A percentile compares a stretch with the other conserved stretches of the same genome.
These are phyloP conservation scores for Erysimum pusillum DNA, from an alignment of 441 rosid species.

Conservation along the genomic window DNA sequence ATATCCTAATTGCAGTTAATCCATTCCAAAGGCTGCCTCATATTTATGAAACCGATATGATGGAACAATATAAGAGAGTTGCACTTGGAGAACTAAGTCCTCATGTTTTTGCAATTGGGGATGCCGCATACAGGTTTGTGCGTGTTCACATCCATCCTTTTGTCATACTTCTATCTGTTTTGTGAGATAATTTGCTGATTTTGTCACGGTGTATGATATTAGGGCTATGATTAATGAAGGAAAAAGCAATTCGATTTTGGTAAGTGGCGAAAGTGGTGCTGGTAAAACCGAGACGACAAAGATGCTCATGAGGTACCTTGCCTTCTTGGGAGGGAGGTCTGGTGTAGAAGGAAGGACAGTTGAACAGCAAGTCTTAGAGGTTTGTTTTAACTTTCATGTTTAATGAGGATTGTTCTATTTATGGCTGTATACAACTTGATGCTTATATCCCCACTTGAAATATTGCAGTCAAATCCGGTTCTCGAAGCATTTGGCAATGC, in stretches of 20 bases:
- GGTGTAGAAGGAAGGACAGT: slow-evolving; percentile 82
- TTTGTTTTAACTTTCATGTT: slow-evolving; percentile 38
- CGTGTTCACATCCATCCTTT: slow-evolving; percentile 14
- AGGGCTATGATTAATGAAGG: slow-evolving; percentile 85
- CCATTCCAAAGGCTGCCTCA: slow-evolving; percentile 85
- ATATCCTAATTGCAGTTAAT: slow-evolving; percentile 78
- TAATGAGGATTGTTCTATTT: slow-evolving; percentile 11
- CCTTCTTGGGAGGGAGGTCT: slow-evolving; percentile 75
- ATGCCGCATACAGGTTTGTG: slow-evolving; percentile 74
- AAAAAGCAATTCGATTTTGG: slow-evolving; percentile 77
- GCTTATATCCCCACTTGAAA: slow-evolving; percentile 23
- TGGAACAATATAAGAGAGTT: slow-evolving; percentile 75
- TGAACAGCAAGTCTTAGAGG: slow-evolving; percentile 88
- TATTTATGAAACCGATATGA: slow-evolving; percentile 82
- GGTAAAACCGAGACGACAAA: slow-evolving; percentile 88
- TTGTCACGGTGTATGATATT: slow-evolving; percentile 33
- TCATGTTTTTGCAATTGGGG: slow-evolving; percentile 84
- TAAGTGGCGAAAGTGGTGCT: slow-evolving; percentile 89
- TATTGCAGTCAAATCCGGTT: slow-evolving; percentile 73
- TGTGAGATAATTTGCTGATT: slow-evolving; percentile 39
- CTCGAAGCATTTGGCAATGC: slow-evolving; percentile 85
- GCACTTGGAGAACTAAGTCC: slow-evolving; percentile 79
- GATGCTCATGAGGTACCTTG: slow-evolving; percentile 86
- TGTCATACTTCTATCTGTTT: neutral
- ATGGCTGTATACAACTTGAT: slow-evolving; percentile 18